Conservation (phyloP, 352 stramenopile genomes). For the Phytophthora brassicae region DNA sequence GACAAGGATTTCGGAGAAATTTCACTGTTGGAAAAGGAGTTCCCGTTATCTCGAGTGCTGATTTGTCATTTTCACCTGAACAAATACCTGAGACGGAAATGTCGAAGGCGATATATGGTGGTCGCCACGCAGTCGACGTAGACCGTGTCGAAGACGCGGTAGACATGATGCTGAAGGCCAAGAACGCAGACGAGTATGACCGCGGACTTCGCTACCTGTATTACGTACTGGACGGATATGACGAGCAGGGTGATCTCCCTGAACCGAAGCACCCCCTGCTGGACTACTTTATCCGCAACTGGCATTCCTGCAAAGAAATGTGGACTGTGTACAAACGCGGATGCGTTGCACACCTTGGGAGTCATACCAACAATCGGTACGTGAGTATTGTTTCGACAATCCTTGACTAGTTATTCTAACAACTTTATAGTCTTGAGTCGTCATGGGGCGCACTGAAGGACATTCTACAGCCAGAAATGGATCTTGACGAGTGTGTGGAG, state of each 20-base stretch:
- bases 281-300: too few species aligned
- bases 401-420: not conserved
- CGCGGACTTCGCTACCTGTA: not conserved
- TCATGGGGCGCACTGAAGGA: not conserved
- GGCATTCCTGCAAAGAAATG: too few species aligned
- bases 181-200: not conserved
- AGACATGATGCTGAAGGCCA: too few species aligned
- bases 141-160: not conserved
- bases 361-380: not conserved
- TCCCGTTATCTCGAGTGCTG: not conserved
- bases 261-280: too few species aligned
- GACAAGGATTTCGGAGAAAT: not conserved
- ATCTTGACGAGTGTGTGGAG: not conserved
- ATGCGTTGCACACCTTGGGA: not conserved
- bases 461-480: slow-evolving; percentile 2
- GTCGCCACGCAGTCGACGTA: not conserved
- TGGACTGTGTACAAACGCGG: too few species aligned
- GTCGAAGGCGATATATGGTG: not conserved
- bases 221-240: not conserved
- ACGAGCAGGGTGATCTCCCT: not conserved
- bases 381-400: not conserved
- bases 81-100: not conserved
- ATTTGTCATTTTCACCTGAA: not conserved
- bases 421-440: not conserved
- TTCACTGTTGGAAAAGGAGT: not conserved